Conservation (phyloP, 2,329 filamentous ascomycete species). For the Fusarium sp. region DNA sequence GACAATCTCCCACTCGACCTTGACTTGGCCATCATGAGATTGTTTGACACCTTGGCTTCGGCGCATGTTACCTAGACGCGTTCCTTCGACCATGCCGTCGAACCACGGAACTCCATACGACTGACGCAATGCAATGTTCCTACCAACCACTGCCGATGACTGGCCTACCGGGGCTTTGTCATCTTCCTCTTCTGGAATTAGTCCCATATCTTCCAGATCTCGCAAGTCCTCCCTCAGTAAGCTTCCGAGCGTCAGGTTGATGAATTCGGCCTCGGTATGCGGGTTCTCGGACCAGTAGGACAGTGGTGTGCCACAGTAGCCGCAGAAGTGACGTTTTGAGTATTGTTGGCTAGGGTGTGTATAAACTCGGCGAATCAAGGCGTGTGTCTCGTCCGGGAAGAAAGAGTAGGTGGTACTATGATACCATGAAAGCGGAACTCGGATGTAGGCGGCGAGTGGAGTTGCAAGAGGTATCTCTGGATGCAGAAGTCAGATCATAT, state of each 20-base stretch:
- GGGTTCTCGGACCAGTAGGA: slow-evolving; percentile 85
- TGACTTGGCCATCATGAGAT: slow-evolving; percentile 70
- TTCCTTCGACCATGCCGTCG: slow-evolving; percentile 81
- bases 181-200: slow-evolving; percentile 65
- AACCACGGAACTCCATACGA: slow-evolving; percentile 87
- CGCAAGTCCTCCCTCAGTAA: slow-evolving; percentile 75
- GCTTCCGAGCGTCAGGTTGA: slow-evolving; percentile 84
- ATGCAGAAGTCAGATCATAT: slow-evolving; percentile 12
- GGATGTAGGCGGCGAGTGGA: slow-evolving; percentile 82
- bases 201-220: slow-evolving; percentile 76
- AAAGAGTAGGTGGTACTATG: slow-evolving; percentile 78
- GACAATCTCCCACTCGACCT: slow-evolving; percentile 84
- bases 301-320: slow-evolving; percentile 88
- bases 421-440: slow-evolving; percentile 84
- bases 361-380: slow-evolving; percentile 73
- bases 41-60: slow-evolving; percentile 64
- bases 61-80: slow-evolving; percentile 73
- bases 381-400: slow-evolving; percentile 79
- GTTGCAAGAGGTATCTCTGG: slow-evolving; percentile 73
- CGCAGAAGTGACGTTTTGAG: slow-evolving; percentile 83
- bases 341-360: slow-evolving; percentile 65
- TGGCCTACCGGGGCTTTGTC: slow-evolving; percentile 29
- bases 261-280: slow-evolving; percentile 75
- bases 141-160: slow-evolving; percentile 24
- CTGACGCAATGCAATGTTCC: slow-evolving; percentile 53